Evolutionary conservation across 2,329 filamentous ascomycete species (phyloP).

Genomic region (Verruconis gallopava): DNA sequence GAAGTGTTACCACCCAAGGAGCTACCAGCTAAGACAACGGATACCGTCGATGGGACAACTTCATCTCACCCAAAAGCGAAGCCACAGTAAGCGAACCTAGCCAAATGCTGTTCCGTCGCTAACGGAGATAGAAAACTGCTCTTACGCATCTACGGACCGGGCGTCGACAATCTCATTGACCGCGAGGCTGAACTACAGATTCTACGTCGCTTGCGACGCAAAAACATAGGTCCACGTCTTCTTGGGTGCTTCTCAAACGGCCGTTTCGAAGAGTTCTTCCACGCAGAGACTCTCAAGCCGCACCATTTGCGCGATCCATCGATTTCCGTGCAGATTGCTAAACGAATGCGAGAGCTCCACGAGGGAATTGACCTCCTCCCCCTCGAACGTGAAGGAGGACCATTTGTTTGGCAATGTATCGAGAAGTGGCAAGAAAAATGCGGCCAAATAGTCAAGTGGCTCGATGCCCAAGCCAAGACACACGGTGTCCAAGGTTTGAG

Average conservation of each 20-base stretch:
- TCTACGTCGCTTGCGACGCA: slow-evolving; percentile 69
- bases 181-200: slow-evolving; percentile 81
- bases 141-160: slow-evolving; percentile 83
- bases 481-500: not conserved
- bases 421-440: slow-evolving; percentile 73
- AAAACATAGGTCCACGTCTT: slow-evolving; percentile 84
- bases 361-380: slow-evolving; percentile 80
- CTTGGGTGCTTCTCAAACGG: slow-evolving; percentile 90
- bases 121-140: slow-evolving; percentile 49
- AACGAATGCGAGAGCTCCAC: slow-evolving; percentile 92
- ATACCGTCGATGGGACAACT: slow-evolving; percentile 20
- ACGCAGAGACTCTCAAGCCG: slow-evolving; percentile 67
- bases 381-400: slow-evolving; percentile 63
- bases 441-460: slow-evolving; percentile 44
- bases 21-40: slow-evolving; percentile 28
- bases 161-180: slow-evolving; percentile 92
- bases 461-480: slow-evolving; percentile 38
- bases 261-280: slow-evolving; percentile 87
- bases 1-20: slow-evolving; percentile 72
- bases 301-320: slow-evolving; percentile 66
- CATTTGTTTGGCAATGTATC: slow-evolving; percentile 86
- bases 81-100: slow-evolving; percentile 16
- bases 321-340: slow-evolving; percentile 85
- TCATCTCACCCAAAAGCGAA: slow-evolving; percentile 18
- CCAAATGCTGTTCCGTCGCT: not conserved